These are phyloP conservation scores for Hirschioporus abietinus DNA, from an alignment of 768 basidiomycete species.

Conservation along the genomic window DNA sequence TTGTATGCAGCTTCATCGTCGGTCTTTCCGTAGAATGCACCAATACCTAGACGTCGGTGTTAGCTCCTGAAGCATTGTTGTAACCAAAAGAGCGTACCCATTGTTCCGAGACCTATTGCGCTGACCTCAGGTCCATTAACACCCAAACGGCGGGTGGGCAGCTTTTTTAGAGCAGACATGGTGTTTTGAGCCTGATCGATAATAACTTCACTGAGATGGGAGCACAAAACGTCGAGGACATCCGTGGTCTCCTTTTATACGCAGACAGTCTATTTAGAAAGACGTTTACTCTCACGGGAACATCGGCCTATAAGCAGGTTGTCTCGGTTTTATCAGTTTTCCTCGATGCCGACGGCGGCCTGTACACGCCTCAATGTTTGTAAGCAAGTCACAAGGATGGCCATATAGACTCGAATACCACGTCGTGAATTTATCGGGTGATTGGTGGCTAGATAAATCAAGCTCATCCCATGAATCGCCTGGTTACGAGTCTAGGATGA, in stretches of 20 bases:
- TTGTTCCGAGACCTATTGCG: slow-evolving; percentile 12
- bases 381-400: too few species aligned
- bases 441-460: too few species aligned
- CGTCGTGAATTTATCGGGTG: too few species aligned
- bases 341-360: too few species aligned
- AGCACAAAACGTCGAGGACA: not conserved
- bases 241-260: not conserved
- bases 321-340: too few species aligned
- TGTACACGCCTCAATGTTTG: too few species aligned
- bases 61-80: not conserved
- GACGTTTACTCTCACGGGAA: too few species aligned
- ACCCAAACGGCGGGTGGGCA: slow-evolving; percentile 9
- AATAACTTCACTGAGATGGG: too few species aligned
- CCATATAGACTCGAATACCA: too few species aligned
- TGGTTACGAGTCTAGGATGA: too few species aligned
- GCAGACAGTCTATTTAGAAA: not conserved
- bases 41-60: not conserved
- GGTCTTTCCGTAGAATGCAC: slow-evolving; percentile 17
- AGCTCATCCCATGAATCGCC: too few species aligned
- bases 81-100: slow-evolving; percentile 3
- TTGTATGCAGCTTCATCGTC: slow-evolving; percentile 14
- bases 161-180: not conserved
- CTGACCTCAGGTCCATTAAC: slow-evolving; percentile 12
- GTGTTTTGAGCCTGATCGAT: not conserved
- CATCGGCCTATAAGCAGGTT: too few species aligned